Base-by-base conservation (phyloP, 768 basidiomycete genomes). In the Rickenella mellea region DNA sequence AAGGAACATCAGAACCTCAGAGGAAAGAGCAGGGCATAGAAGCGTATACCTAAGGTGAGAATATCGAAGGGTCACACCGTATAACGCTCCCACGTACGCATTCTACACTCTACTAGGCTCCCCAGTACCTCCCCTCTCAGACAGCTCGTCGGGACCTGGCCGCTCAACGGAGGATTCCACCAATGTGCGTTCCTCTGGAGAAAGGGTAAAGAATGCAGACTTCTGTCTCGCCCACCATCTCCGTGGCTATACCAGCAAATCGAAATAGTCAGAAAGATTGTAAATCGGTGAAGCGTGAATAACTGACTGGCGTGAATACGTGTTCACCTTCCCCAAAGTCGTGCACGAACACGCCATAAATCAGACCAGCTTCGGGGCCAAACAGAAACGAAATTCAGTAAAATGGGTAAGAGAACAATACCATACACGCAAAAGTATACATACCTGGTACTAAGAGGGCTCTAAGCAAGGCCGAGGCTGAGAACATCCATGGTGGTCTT, bases 251-350 rank as follows among this genome's bases (percentile, higher is more conserved):
- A n/a, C n/a, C 15, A 8, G 3, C 9, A 17, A 36, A 36, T 9
- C 32, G 15, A 17, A 3, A n/a, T n/a, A n/a, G n/a, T n/a, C n/a
- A n/a, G n/a, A n/a, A n/a, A n/a, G n/a, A n/a, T n/a, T n/a, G n/a
- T n/a, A n/a, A n/a, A n/a, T n/a, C n/a, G n/a, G 6, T 15, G 14
- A 21, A 14, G 5, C 32, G 5, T 6, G 8, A 33, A 9, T 10
- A 17, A 66, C 76, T 55, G 47, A 82, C 80, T 19, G 78, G 75
- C 57, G 69, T 71, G 57, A 81, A 84, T 21, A 82, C 76, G 55
- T 84, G 80, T 20, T 84, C 81, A 36, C 67, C 63, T n/a, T 80
- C 75, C 3, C 81, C 81, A 57, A 74, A 83, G 55, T 84, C 79
- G 39, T 74, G 71, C 43, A 78, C 57, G 54, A 84, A 78, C 17